phyloP scores from a whole-genome alignment of 148 eudicot genomes.

The Beta vulgaris region DNA sequence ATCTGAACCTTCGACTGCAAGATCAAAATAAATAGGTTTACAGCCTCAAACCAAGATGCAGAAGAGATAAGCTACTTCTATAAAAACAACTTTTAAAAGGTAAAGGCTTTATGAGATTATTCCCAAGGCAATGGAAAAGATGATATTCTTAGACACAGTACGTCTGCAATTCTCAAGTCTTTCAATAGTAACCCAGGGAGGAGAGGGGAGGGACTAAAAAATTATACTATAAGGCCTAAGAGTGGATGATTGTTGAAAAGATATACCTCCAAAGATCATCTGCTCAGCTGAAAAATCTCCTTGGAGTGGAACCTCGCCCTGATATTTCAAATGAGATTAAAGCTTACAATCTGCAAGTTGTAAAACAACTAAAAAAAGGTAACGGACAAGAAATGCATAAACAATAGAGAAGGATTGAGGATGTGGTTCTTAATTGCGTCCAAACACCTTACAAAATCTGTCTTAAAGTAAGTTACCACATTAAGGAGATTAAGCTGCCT shows the following conservation, averaged over 20 bases:
- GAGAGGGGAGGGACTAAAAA: no score
- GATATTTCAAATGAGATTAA: slow-evolving; percentile 25
- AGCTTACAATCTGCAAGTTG: slow-evolving; percentile 15
- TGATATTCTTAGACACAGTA: background rate
- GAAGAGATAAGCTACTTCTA: slow-evolving; percentile 1
- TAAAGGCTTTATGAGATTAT: background rate
- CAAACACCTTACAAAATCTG: background rate
- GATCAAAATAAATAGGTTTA: slow-evolving; percentile 9
- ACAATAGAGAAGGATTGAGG: background rate
- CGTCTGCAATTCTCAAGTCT: no score
- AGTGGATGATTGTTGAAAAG: background rate
- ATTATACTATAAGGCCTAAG: background rate
- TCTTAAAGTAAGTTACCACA: background rate
- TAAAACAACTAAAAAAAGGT: background rate
- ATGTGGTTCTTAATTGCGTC: background rate
- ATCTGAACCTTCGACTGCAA: slow-evolving; percentile 84
- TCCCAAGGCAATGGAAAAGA: background rate
- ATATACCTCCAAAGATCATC: slow-evolving; percentile 88
- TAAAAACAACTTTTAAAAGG: background rate
- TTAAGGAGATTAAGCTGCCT: background rate
- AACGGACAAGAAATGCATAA: background rate
- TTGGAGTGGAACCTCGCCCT: slow-evolving; percentile 97
- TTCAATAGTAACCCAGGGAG: no score
- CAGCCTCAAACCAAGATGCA: background rate
- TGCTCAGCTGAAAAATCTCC: slow-evolving; percentile 97